Base-by-base conservation (phyloP, 1,284 basidiomycete genomes). In the Ceratobasidium sp. region DNA sequence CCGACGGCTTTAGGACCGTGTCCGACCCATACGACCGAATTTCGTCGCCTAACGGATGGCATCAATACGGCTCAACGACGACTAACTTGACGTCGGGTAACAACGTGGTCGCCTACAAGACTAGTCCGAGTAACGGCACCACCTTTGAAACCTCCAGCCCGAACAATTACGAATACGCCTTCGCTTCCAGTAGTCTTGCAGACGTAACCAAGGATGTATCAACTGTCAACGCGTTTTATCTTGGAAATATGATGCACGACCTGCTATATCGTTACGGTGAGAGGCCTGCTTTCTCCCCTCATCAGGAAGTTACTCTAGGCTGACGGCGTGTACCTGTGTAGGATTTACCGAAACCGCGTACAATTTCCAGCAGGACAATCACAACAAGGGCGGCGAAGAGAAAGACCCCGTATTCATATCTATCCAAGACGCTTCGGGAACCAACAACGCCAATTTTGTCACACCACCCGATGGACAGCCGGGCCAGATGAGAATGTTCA, bases 11-110 rank as follows among this genome's bases (percentile, higher is more conserved):
- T 55, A 44, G 55, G 35, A 71, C 75, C 12, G 27, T 78, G n/a
- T 75, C 65, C 20, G 62, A 79, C 33, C 79, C 75, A n/a, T 60
- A 71, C 3, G 79, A 80, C 65, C 62, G 33, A 2, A 70, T 33
- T 18, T 74, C 79, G 10, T 80, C 78, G 12, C 79, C 79, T 16
- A 76, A 77, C 60, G 78, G 78, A n/a, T 80, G 79, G 79, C 79
- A 79, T 38, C 54, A 67, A 35, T 57, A 62, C 18, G 57, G 67
- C 14, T 50, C 69, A 6, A 60, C 46, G n/a, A 71, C 62, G 23
- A 68, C 65, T 8, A 75, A 50, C 23, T 30, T 38, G 33, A 78
- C 77, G 46, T 59, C 54, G 14, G 75, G 79, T 14, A 80, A 79
- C 67, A 80, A 79, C 41, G 78, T 78, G 18, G 30, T 80, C 10